Conservation (phyloP, 441 rosid species). For the Adansonia rubrostipa region DNA sequence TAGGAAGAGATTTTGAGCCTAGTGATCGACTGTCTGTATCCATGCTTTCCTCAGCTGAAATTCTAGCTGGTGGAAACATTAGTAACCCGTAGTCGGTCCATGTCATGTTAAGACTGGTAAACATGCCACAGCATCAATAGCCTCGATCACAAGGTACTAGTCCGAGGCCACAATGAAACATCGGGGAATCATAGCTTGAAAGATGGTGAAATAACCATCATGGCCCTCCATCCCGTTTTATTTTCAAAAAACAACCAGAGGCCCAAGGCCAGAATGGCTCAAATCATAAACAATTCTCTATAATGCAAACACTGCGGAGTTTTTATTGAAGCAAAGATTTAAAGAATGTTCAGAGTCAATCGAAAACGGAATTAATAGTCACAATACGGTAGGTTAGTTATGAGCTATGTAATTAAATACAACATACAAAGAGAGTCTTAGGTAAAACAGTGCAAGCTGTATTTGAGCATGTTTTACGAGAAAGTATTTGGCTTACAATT, state of each 20-base stretch:
- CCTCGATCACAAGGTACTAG: neutral
- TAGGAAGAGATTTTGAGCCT: neutral
- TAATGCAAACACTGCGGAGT: neutral
- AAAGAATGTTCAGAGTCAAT: neutral
- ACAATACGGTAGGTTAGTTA: neutral
- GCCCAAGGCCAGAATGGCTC: neutral
- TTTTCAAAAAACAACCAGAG: neutral
- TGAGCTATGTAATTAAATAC: neutral
- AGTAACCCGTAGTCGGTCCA: neutral
- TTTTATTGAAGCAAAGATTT: neutral
- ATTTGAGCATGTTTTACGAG: conserved; percentile 12
- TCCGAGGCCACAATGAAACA: neutral
- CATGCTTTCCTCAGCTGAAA: conserved; percentile 6
- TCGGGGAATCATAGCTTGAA: conserved; percentile 10
- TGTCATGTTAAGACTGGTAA: neutral
- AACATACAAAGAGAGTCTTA: neutral
- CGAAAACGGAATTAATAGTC: neutral
- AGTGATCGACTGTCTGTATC: neutral
- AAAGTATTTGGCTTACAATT: too few relatives aligned
- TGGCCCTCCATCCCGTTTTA: conserved; percentile 12
- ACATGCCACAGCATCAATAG: neutral
- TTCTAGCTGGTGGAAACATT: neutral
- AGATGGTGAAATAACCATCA: conserved; percentile 24
- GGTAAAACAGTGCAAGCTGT: neutral
- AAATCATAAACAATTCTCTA: neutral